A percentile compares a stretch with the other conserved stretches of the same genome.
Conservation (phyloP, 1,139 yeast genomes). For the Scheffersomyces lignicola region DNA sequence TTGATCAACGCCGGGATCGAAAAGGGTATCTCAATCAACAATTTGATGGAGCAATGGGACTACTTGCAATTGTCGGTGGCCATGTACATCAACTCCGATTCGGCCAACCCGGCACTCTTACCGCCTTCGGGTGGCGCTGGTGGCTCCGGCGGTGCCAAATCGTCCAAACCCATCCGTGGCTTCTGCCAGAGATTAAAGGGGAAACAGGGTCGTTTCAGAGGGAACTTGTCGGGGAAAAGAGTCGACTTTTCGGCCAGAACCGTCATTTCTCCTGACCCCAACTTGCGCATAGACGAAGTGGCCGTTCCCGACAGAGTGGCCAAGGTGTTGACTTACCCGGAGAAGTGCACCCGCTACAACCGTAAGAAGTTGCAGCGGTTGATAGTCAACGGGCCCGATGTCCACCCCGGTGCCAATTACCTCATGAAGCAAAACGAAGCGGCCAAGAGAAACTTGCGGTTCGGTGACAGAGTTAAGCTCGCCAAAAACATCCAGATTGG, state of each 20-base stretch:
- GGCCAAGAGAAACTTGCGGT: conserved; percentile 84
- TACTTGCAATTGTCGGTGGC: conserved; percentile 93
- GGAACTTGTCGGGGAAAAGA: conserved; percentile 96
- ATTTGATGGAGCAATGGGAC: conserved; percentile 99
- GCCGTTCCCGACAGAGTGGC: conserved; percentile 99
- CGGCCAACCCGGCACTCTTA: conserved; percentile 78
- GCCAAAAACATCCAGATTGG: conserved; percentile 81
- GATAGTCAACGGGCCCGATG: conserved; percentile 80
- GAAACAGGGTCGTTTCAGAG: conserved; percentile 98
- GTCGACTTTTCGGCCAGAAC: conserved; percentile 99
- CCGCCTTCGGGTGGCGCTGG: conserved; percentile 62
- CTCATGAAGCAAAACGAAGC: conserved; percentile 78
- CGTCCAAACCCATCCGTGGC: conserved; percentile 87
- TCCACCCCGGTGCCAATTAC: conserved; percentile 97
- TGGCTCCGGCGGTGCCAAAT: conserved; percentile 48
- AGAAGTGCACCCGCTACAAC: conserved; percentile 88
- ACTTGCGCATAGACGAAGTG: conserved; percentile 89
- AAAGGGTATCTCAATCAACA: conserved; percentile 88
- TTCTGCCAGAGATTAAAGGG: conserved; percentile 97
- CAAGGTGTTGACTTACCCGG: conserved; percentile 93
- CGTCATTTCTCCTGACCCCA: conserved; percentile 98
- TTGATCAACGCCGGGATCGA: conserved; percentile 92
- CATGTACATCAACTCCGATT: conserved; percentile 95
- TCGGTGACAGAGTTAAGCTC: conserved; percentile 78
- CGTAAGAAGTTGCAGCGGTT: conserved; percentile 71